Conservation (phyloP, 2,329 filamentous ascomycete species). For the Tolypocladium endophyticum region DNA sequence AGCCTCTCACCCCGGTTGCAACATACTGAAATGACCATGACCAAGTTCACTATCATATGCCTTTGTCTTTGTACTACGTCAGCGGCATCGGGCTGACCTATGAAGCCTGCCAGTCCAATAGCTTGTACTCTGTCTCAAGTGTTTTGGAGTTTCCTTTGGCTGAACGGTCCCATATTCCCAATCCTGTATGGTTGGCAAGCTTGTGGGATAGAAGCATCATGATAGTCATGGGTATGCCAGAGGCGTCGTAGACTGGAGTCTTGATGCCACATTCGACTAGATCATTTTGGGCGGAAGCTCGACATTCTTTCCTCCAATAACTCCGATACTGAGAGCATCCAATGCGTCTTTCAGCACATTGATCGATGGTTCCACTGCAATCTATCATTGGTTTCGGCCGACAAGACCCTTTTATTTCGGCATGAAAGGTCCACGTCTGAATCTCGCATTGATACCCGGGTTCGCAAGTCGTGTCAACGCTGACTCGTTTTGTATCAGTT, state of each 20-base stretch:
- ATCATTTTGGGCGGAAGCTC: background rate
- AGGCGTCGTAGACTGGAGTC: background rate
- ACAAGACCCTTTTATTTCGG: background rate
- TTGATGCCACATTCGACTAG: background rate
- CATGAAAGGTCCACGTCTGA: background rate
- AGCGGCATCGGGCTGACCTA: no score
- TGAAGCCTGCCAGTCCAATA: background rate
- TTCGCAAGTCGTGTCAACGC: background rate
- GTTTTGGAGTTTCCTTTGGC: background rate
- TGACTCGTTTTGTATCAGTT: background rate
- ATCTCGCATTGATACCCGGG: background rate
- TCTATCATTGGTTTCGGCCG: background rate
- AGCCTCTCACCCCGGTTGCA: background rate
- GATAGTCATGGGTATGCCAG: background rate
- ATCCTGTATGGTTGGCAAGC: background rate
- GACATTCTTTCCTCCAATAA: background rate
- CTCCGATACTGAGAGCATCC: background rate
- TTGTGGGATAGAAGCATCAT: background rate
- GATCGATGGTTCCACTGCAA: background rate
- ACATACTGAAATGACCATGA: background rate
- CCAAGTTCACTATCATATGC: background rate
- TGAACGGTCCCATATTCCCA: background rate
- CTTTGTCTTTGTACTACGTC: background rate
- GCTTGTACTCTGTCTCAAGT: background rate
- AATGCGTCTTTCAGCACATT: background rate